These are phyloP conservation scores for Rhododendron ferrugineum DNA, from an alignment of 148 eudicot genomes.

Conservation along the genomic window DNA sequence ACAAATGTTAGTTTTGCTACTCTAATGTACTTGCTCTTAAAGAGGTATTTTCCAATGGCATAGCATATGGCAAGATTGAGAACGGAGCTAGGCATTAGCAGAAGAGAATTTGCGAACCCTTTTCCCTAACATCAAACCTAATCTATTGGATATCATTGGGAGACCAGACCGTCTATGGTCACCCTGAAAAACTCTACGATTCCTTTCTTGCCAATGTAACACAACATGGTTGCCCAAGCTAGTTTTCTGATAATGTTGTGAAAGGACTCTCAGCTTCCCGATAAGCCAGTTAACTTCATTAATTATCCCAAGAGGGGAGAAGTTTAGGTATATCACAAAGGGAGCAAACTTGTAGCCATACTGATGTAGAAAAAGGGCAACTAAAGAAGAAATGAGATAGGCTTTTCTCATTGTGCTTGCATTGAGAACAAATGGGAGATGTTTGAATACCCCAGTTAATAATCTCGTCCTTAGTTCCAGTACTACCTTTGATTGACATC, in stretches of 20 bases:
- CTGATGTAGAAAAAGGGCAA: too few relatives aligned
- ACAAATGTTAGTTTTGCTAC: too few relatives aligned
- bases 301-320: not conserved
- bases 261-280: not conserved
- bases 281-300: not conserved
- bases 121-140: not conserved
- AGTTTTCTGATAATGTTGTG: not conserved
- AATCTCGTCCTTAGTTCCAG: not conserved
- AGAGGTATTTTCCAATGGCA: not conserved
- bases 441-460: not conserved
- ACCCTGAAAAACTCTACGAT: too few relatives aligned
- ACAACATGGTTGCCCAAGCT: not conserved
- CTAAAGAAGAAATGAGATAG: not conserved
- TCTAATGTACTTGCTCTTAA: too few relatives aligned
- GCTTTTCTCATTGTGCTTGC: not conserved
- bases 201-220: not conserved
- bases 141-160: not conserved
- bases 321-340: not conserved
- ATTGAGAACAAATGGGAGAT: not conserved
- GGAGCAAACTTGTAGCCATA: not conserved
- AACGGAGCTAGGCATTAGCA: not conserved
- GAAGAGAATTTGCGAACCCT: not conserved
- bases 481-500: not conserved
- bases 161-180: too few relatives aligned
- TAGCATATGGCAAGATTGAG: not conserved